Conservation (phyloP, 2,329 filamentous ascomycete species). For the Cytospora piceae region DNA sequence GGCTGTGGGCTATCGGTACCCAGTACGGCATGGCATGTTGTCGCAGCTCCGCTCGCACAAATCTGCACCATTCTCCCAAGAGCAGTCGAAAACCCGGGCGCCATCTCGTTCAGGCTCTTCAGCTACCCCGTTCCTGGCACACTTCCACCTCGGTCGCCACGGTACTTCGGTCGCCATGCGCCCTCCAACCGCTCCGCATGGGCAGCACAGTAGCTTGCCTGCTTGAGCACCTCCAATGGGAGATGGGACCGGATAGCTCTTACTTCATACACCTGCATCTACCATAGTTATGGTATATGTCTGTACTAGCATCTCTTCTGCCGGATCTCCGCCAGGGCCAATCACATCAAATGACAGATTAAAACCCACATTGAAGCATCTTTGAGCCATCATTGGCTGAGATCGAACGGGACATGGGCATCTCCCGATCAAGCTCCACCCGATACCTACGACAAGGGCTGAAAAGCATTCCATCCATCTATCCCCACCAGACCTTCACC, state of each 20-base stretch:
- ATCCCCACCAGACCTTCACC: conserved; percentile 6
- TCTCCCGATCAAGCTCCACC: neutral
- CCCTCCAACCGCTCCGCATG: neutral
- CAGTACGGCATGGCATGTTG: neutral
- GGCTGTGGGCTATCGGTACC: neutral
- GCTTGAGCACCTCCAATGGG: neutral
- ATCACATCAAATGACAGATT: neutral
- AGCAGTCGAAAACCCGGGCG: too few relatives aligned
- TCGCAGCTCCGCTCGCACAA: too few relatives aligned
- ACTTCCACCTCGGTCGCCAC: neutral
- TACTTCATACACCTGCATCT: neutral
- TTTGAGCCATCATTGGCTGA: conserved; percentile 5
- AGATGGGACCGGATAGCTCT: neutral
- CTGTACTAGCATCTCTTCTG: neutral
- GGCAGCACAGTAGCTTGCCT: neutral
- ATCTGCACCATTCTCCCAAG: neutral
- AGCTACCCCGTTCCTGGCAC: neutral
- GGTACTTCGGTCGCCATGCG: neutral
- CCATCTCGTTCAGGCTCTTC: too few relatives aligned
- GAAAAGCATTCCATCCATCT: conserved; percentile 8
- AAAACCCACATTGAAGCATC: conserved; percentile 12
- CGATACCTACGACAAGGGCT: conserved; percentile 16
- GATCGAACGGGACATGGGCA: neutral
- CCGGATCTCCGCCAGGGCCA: neutral
- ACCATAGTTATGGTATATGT: neutral